These are phyloP conservation scores for Prunus yedoensis DNA, from an alignment of 331 rosid species.

Conservation along the genomic window DNA sequence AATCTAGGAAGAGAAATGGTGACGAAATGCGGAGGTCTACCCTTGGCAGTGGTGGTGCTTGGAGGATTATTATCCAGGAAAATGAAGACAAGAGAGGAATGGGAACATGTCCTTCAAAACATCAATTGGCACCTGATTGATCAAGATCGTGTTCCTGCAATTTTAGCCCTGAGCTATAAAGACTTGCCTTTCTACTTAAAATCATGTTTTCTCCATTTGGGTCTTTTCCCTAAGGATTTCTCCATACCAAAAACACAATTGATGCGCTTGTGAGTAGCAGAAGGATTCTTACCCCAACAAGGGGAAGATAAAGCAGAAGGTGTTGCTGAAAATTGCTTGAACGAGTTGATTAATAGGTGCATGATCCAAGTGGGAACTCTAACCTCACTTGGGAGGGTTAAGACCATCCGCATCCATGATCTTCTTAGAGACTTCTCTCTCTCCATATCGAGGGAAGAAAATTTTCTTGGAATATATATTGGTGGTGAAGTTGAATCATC, in stretches of 20 bases:
- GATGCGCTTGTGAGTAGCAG: too few species aligned
- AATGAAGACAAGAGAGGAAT: neutral
- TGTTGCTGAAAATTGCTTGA: conserved; percentile 6
- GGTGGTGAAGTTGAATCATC: too few species aligned
- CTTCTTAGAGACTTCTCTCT: conserved; percentile 31
- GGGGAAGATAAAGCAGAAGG: too few species aligned
- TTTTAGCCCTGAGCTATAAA: conserved; percentile 39
- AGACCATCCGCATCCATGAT: conserved; percentile 35
- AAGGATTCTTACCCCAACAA: too few species aligned
- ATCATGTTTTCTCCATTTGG: conserved; percentile 36
- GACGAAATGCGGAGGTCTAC: neutral
- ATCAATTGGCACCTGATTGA: neutral
- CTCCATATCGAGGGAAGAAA: neutral
- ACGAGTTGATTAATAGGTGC: conserved; percentile 10
- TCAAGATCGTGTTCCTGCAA: neutral
- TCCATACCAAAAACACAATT: conserved; percentile 26
- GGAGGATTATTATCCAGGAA: conserved; percentile 6
- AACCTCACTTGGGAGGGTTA: conserved; percentile 14
- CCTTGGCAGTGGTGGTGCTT: conserved; percentile 12
- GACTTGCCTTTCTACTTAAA: conserved; percentile 50
- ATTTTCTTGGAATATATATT: too few species aligned
- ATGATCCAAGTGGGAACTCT: neutral
- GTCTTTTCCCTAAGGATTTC: conserved; percentile 48
- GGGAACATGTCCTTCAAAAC: too few species aligned
- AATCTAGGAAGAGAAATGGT: neutral